Evolutionary conservation across 2,329 filamentous ascomycete genomes (phyloP), one percentile per base, ranked within the genome.

Genomic region (Escovopsis weberi): DNA sequence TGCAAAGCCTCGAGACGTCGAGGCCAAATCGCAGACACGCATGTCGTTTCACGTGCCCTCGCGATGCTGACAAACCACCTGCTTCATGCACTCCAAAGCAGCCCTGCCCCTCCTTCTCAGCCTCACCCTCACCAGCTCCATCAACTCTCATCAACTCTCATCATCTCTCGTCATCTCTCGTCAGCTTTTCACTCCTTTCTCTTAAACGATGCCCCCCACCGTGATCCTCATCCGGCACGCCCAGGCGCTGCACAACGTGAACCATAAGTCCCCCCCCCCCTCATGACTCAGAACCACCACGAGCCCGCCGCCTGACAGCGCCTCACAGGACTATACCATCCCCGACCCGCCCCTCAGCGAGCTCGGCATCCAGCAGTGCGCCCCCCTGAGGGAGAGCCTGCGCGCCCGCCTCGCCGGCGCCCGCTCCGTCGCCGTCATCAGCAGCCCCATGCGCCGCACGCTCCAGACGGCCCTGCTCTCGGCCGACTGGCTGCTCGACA

Each of bases 151-250:
- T 12, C 18, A 10, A 4, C 23, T 18, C 26, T 38, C 18, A 26
- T 4, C 11, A 12, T 12, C 10, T 26, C 12, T 26, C 37, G 12
- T 4, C 11, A 12, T 12, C 10, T 26, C 12, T 26, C 37, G 12
- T 26, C 15, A 4, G 28, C 4, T 12, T 28, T 6, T 26, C 37
- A 28, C 19, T 5, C 15, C 15, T 15, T 15, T 2, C 2, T 15
- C 15, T 15, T 15, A 15, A 15, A 15, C 15, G 15, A 75, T 76
- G 72, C 55, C 72, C 41, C 72, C 71, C 1, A 73, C 65, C 0
- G 53, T 95, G 46, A 83, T 96, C 51, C 69, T 96, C 55, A 80
- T 95, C 55, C 83, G 89, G 51, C 89, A 96, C 70, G 89, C 85
- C 12, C 85, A 96, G 61, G 73, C 68, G 8, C 54, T 66, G n/a